Evolutionary conservation across 2,329 filamentous ascomycete genomes (phyloP).

Genomic region (Cadophora gregata): DNA sequence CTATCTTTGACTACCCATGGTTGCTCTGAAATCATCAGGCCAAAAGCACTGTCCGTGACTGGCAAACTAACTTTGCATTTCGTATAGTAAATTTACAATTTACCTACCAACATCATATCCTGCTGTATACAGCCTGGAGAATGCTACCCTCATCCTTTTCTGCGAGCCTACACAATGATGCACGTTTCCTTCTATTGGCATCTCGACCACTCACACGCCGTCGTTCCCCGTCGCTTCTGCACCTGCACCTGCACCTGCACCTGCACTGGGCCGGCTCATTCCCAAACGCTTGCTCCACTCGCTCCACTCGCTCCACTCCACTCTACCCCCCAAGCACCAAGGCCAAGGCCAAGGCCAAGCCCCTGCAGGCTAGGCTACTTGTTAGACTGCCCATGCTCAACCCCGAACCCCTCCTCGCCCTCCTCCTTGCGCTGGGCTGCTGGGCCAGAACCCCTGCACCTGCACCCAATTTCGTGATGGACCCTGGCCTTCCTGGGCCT

Average conservation of each 20-base stretch:
- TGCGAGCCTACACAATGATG: background rate
- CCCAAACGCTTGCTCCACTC: background rate
- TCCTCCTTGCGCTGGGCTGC: no score
- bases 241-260: no score
- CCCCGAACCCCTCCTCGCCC: no score
- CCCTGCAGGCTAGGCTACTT: no score
- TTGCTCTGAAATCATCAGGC: background rate
- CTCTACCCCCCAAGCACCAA: background rate
- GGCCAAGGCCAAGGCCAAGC: no score
- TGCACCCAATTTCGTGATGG: background rate
- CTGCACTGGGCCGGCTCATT: no score
- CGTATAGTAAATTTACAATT: no score
- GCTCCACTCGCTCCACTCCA: no score
- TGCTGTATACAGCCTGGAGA: background rate
- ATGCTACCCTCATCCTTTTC: background rate
- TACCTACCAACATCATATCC: background rate
- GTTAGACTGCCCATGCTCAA: background rate
- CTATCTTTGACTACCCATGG: background rate
- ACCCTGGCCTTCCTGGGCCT: background rate
- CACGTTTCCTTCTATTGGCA: background rate
- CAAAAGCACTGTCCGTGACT: background rate
- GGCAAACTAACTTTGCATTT: background rate
- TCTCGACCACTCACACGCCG: background rate
- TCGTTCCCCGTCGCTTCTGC: background rate
- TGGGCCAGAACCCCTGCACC: background rate